Percentiles rank a stretch among this genome's conserved stretches.
These are phyloP conservation scores for Rhizopogon sp. DNA, from an alignment of 768 basidiomycete genomes.

Conservation along the genomic window DNA sequence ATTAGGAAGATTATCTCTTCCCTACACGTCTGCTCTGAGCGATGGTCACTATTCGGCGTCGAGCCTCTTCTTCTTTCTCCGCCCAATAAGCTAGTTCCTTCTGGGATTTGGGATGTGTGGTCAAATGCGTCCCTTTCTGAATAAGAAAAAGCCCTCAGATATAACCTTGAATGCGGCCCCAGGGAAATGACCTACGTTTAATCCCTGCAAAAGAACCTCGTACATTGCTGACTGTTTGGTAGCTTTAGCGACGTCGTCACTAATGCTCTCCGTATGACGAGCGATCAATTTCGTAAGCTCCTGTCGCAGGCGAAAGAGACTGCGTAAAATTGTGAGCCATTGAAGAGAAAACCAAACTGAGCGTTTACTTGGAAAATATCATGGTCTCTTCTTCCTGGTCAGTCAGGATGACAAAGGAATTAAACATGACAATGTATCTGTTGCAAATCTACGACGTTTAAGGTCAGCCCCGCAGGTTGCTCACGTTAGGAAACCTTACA, in stretches of 20 bases:
- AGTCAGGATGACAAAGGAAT: slow-evolving; percentile 75
- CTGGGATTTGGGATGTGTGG: slow-evolving; percentile 81
- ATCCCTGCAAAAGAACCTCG: slow-evolving; percentile 67
- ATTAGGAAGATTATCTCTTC: slow-evolving; percentile 14
- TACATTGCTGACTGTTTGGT: slow-evolving; percentile 71
- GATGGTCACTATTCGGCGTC: slow-evolving; percentile 46
- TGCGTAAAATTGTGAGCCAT: slow-evolving; percentile 25
- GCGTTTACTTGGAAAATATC: slow-evolving; percentile 86
- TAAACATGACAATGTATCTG: slow-evolving; percentile 79
- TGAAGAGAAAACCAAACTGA: neutral
- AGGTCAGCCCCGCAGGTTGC: neutral
- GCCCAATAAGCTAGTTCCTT: slow-evolving; percentile 85
- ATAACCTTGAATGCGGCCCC: neutral
- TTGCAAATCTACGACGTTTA: slow-evolving; percentile 50
- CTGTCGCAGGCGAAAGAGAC: slow-evolving; percentile 78
- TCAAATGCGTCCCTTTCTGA: slow-evolving; percentile 63
- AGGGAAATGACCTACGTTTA: slow-evolving; percentile 53
- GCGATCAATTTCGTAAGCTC: slow-evolving; percentile 76
- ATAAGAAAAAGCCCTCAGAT: slow-evolving; percentile 1
- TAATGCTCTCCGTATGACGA: slow-evolving; percentile 64
- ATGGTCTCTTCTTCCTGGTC: slow-evolving; percentile 88
- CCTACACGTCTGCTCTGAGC: slow-evolving; percentile 24
- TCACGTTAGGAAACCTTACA: slow-evolving; percentile 33
- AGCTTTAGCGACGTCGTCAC: slow-evolving; percentile 55
- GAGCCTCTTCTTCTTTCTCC: slow-evolving; percentile 77